phyloP scores from a whole-genome alignment of 176 grass and related monocot species.

The Leersia perrieri region DNA sequence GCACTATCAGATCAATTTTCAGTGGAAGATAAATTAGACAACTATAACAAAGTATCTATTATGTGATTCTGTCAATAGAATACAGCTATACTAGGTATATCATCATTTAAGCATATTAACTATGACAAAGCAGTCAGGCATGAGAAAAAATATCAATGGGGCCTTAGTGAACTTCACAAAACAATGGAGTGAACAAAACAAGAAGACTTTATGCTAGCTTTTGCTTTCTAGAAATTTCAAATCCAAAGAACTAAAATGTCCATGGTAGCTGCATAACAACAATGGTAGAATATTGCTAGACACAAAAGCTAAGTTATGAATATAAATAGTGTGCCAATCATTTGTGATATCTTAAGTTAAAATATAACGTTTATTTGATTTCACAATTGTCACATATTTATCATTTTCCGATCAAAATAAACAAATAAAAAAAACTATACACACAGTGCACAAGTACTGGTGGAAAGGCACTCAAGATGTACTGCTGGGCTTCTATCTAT shows the following conservation, averaged over 20 bases:
- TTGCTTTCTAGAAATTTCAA: constrained; percentile 16
- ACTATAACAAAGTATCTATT: not conserved
- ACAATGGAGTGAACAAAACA: constrained; percentile 20
- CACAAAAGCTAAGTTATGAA: not conserved
- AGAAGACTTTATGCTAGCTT: not conserved
- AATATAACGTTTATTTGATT: not conserved
- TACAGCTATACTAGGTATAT: not conserved
- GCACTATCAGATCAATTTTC: not conserved
- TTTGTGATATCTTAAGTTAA: not conserved
- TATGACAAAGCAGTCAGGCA: constrained; percentile 14
- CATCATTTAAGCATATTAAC: not conserved
- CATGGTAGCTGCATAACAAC: not conserved
- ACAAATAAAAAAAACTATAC: constrained; percentile 1
- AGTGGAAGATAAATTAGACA: not conserved
- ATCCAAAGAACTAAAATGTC: not conserved
- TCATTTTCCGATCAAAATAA: constrained; percentile 1
- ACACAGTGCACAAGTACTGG: not conserved
- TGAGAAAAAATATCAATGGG: constrained; percentile 7
- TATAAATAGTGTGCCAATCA: not conserved
- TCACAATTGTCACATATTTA: not conserved
- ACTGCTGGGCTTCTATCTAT: not conserved
- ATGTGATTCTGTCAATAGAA: constrained; percentile 6
- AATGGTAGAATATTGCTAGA: not conserved
- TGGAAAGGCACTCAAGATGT: not conserved
- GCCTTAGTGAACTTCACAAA: constrained; percentile 9